These are phyloP conservation scores for Lactarius hengduanensis DNA, from an alignment of 768 basidiomycete species.

Conservation along the genomic window DNA sequence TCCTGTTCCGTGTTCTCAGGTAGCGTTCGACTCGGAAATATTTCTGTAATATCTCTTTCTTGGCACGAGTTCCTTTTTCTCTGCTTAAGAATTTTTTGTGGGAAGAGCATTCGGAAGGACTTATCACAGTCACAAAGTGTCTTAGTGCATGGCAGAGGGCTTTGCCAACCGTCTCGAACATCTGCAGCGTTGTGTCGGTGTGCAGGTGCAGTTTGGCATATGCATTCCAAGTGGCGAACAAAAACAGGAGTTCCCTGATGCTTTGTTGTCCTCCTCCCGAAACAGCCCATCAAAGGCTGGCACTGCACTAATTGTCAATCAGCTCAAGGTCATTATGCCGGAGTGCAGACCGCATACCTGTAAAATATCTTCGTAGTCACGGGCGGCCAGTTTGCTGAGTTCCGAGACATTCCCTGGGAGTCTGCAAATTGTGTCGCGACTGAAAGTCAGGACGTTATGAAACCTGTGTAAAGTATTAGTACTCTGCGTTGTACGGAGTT, in stretches of 20 bases:
- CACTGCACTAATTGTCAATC: neutral
- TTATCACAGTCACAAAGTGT: neutral
- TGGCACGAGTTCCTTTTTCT: too few relatives aligned
- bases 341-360: neutral
- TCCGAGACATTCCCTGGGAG: neutral
- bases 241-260: slow-evolving; percentile 38
- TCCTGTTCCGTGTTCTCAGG: too few relatives aligned
- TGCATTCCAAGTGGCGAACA: neutral
- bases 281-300: slow-evolving; percentile 24
- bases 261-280: slow-evolving; percentile 41
- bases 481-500: neutral
- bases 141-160: neutral
- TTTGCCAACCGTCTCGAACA: neutral
- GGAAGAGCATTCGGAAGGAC: neutral
- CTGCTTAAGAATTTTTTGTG: too few relatives aligned
- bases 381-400: neutral
- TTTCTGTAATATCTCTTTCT: too few relatives aligned
- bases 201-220: neutral
- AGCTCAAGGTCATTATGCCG: too few relatives aligned
- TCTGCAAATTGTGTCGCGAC: neutral
- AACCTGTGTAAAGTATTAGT: neutral
- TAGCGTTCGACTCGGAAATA: too few relatives aligned
- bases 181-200: neutral
- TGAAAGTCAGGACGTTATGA: neutral
- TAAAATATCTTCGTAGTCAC: neutral